Percentiles rank a stretch among this genome's conserved stretches.
These are phyloP conservation scores for Capsicum baccatum DNA, from an alignment of 257 asterid genomes.

Conservation along the genomic window DNA sequence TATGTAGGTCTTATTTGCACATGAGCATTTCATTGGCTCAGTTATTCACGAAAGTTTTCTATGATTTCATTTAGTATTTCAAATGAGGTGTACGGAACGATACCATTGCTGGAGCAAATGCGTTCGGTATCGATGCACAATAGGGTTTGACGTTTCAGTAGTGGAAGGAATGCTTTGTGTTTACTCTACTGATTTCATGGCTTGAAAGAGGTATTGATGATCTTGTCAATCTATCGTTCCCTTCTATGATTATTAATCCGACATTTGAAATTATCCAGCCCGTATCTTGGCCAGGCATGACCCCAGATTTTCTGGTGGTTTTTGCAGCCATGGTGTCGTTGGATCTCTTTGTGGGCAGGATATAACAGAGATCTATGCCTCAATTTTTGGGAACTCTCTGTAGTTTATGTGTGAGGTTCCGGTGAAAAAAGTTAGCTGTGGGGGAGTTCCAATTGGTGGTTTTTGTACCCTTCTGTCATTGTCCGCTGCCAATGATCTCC, in stretches of 20 bases:
- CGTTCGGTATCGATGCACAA: background rate
- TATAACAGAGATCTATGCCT: constrained; percentile 32
- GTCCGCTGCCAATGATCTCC: constrained; percentile 37
- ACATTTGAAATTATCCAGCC: background rate
- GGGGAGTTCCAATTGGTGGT: constrained; percentile 34
- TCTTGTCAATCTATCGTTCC: background rate
- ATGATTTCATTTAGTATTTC: background rate
- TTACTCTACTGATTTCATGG: background rate
- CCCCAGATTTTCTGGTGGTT: constrained; percentile 30
- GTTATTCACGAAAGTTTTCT: background rate
- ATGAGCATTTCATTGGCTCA: background rate
- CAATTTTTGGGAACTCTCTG: constrained; percentile 13
- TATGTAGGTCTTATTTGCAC: background rate
- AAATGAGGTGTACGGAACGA: background rate
- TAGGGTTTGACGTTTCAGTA: background rate
- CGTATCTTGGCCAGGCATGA: constrained; percentile 39
- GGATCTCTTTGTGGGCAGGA: background rate
- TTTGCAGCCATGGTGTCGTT: constrained; percentile 36
- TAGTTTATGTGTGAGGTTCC: constrained; percentile 35
- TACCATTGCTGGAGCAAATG: background rate
- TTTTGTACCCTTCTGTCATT: constrained; percentile 33
- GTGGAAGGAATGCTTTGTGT: background rate
- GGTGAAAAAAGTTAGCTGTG: constrained; percentile 7
- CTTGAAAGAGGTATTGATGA: constrained; percentile 28
- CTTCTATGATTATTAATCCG: background rate